Evolutionary conservation across 768 basidiomycete genomes (phyloP).

Genomic region (Panellus pusillus): DNA sequence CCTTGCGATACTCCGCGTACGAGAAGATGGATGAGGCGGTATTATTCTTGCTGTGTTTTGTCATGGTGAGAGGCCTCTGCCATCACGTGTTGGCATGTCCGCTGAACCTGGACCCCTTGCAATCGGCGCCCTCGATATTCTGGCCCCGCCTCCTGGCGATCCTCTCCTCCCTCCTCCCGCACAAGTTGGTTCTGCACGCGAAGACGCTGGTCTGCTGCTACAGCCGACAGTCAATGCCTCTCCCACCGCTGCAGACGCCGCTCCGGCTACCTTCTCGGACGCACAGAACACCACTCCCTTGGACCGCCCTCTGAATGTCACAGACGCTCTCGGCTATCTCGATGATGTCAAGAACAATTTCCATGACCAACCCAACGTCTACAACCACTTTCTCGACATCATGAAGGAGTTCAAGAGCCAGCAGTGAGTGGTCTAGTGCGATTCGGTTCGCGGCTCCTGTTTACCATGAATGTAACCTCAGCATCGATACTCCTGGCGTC

Average conservation of each 20-base stretch:
- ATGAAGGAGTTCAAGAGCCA: conserved; percentile 99
- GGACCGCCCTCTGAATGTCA: conserved; percentile 82
- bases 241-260: neutral
- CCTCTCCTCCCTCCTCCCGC: neutral
- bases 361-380: conserved; percentile 89
- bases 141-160: neutral
- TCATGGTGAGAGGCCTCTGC: conserved; percentile 64
- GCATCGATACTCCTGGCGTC: conserved; percentile 97
- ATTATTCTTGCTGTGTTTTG: conserved; percentile 89
- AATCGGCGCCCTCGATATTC: neutral
- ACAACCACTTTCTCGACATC: conserved; percentile 92
- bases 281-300: conserved; percentile 30
- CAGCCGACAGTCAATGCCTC: conserved; percentile 11
- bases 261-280: conserved; percentile 21
- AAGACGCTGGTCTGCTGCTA: conserved; percentile 16
- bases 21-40: conserved; percentile 89
- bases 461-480: conserved; percentile 43
- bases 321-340: conserved; percentile 90
- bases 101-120: neutral
- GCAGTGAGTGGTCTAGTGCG: conserved; percentile 49
- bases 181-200: conserved; percentile 8
- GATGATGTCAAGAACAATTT: conserved; percentile 94
- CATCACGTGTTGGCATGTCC: too few species aligned
- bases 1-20: conserved; percentile 80
- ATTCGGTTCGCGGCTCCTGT: neutral